Evolutionary conservation across 345 rosid species (phyloP), one percentile per base, ranked within the genome.

Genomic region (Murraya koenigii): DNA sequence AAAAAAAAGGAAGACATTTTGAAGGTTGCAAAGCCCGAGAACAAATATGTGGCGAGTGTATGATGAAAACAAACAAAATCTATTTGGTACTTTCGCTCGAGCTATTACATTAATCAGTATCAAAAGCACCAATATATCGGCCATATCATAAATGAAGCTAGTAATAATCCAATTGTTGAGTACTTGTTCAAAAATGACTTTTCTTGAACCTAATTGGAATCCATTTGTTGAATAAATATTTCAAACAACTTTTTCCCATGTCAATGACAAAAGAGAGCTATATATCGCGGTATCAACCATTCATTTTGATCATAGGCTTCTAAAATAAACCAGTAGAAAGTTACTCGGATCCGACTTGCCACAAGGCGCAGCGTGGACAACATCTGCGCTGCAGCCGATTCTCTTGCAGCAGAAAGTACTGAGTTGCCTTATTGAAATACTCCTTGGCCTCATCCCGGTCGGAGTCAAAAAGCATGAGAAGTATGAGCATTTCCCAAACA

Each of bases 401-500:
- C 88, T 76, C 95, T 90, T n/a, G n/a, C n/a, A n/a, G n/a, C n/a
- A n/a, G 91, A 81, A 89, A 95, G 82, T 88, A 90, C 6, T 36
- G 77, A 80, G 90, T 15, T 22, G 98, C 94, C 86, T 90, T 90
- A 33, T 87, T 91, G 65, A 95, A 93, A 82, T 54, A 82, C 23
- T 55, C 77, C 75, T 63, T 85, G 56, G 98, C 98, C 80, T 91
- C 97, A 15, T 83, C 89, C 82, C 81, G 83, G 3, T 92, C 93
- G 89, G 89, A 72, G 86, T 91, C 72, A 76, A 84, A 95, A 95
- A 25, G 94, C 99, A 80, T 49, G 75, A 2, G 97, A 87, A 62
- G 97, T 90, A 59, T 89, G 87, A 15, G 98, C 99, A 82, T 95
- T 95, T 52, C 98, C 99, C 26, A 92, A 64, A 76, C 90, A 92